Evolutionary conservation across 2,329 filamentous ascomycete species (phyloP).

Genomic region (Fusarium nisikadoi): DNA sequence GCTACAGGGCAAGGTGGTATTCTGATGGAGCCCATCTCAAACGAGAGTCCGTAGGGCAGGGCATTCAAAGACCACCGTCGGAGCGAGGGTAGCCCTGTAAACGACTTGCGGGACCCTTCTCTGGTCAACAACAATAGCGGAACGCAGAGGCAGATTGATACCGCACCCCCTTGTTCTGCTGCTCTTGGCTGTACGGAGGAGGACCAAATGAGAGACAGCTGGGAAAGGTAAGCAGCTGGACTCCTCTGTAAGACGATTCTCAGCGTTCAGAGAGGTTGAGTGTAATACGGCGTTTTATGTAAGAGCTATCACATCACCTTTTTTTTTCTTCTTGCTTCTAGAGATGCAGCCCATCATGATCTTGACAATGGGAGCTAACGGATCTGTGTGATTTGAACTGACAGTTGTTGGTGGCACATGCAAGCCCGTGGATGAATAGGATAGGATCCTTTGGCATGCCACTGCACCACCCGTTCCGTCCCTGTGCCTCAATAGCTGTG

Average conservation of each 20-base stretch:
- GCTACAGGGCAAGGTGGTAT: slow-evolving; percentile 25
- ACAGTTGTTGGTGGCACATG: slow-evolving; percentile 31
- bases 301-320: slow-evolving; percentile 10
- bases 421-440: slow-evolving; percentile 1
- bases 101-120: not conserved
- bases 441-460: slow-evolving; percentile 22
- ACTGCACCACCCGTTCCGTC: slow-evolving; percentile 16
- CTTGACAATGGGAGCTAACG: slow-evolving; percentile 5
- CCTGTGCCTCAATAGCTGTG: slow-evolving; percentile 10
- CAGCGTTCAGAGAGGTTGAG: not conserved
- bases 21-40: slow-evolving; percentile 8
- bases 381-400: slow-evolving; percentile 19
- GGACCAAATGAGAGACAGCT: not conserved
- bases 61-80: slow-evolving; percentile 8
- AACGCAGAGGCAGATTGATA: slow-evolving; percentile 12
- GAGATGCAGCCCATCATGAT: slow-evolving; percentile 11
- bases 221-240: slow-evolving; percentile 22
- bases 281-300: slow-evolving; percentile 27
- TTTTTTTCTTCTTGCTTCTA: too few relatives aligned
- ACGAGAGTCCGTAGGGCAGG: slow-evolving; percentile 28
- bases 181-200: not conserved
- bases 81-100: slow-evolving; percentile 18
- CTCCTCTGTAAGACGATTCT: slow-evolving; percentile 1
- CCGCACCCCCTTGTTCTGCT: slow-evolving; percentile 16
- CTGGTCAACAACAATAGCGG: slow-evolving; percentile 4